Conservation (phyloP, 2,329 filamentous ascomycete species). For the Alternaria gaisen region DNA sequence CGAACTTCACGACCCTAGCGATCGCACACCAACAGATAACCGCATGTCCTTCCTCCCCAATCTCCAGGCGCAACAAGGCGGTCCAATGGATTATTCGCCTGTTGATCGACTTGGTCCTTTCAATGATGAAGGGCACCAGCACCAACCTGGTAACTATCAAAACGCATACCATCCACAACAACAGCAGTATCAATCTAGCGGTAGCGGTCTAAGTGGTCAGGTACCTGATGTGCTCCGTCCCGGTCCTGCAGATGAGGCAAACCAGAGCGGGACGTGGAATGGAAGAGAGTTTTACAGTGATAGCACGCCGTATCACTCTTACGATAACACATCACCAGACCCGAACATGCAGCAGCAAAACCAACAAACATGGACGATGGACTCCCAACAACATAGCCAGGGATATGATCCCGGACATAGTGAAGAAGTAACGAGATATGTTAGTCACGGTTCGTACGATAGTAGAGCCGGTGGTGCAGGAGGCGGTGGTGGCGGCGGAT, state of each 20-base stretch:
- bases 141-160: slow-evolving; percentile 19
- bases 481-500: slow-evolving; percentile 51
- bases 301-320: slow-evolving; percentile 10
- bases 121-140: slow-evolving; percentile 9
- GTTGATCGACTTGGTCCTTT: slow-evolving; percentile 45
- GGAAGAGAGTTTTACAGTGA: slow-evolving; percentile 15
- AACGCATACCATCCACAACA: slow-evolving; percentile 26
- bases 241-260: slow-evolving; percentile 12
- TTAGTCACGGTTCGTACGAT: slow-evolving; percentile 14
- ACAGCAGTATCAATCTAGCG: slow-evolving; percentile 16
- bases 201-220: slow-evolving; percentile 20
- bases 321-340: slow-evolving; percentile 9
- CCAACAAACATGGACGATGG: slow-evolving; percentile 5
- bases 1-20: slow-evolving; percentile 33
- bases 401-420: slow-evolving; percentile 2
- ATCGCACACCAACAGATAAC: slow-evolving; percentile 55
- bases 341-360: slow-evolving; percentile 5
- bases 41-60: slow-evolving; percentile 37
- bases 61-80: slow-evolving; percentile 5
- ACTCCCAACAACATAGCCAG: slow-evolving; percentile 13
- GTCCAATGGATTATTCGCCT: slow-evolving; percentile 51
- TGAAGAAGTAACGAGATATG: slow-evolving; percentile 14
- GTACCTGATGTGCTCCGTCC: slow-evolving; percentile 34
- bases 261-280: slow-evolving; percentile 9
- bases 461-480: slow-evolving; percentile 12